Percentiles rank a stretch among this genome's conserved stretches.
These are phyloP conservation scores for Truncatella angustata DNA, from an alignment of 2,329 filamentous ascomycete genomes.

Conservation along the genomic window DNA sequence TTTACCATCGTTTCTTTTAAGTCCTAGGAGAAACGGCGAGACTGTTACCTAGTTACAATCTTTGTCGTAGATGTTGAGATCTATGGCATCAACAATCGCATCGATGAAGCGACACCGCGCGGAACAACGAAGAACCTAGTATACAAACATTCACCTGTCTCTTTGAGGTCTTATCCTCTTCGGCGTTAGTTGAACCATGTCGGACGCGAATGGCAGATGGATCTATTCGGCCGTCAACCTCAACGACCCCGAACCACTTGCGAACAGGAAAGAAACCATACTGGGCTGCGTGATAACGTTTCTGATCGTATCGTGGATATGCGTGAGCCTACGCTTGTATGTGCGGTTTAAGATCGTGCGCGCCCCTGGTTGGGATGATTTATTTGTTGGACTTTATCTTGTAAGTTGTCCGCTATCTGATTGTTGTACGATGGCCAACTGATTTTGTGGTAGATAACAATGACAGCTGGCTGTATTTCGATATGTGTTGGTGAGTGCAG, in stretches of 20 bases:
- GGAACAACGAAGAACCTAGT: too few species aligned
- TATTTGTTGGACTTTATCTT: conserved; percentile 23
- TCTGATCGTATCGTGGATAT: conserved; percentile 26
- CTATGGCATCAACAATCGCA: too few species aligned
- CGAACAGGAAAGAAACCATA: conserved; percentile 27
- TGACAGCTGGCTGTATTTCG: conserved; percentile 20
- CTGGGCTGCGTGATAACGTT: conserved; percentile 28
- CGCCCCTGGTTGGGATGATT: conserved; percentile 25
- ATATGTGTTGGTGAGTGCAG: conserved; percentile 13
- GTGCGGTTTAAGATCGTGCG: conserved; percentile 21
- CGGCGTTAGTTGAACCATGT: conserved; percentile 6
- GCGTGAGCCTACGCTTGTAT: conserved; percentile 26
- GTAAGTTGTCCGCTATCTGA: conserved; percentile 10
- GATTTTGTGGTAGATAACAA: conserved; percentile 14
- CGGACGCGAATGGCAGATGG: conserved; percentile 1
- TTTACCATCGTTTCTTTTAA: too few species aligned
- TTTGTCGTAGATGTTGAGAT: too few species aligned
- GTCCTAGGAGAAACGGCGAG: too few species aligned
- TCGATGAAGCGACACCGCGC: too few species aligned
- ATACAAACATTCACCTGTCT: too few species aligned
- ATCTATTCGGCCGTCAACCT: conserved; percentile 21
- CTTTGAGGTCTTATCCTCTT: too few species aligned
- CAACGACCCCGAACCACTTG: conserved; percentile 25
- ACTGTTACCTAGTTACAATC: too few species aligned
- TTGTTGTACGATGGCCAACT: too few species aligned